Percentiles rank a stretch among this genome's conserved stretches.
These are phyloP conservation scores for Ceratocystis papillata DNA, from an alignment of 2,329 filamentous ascomycete genomes.

Conservation along the genomic window DNA sequence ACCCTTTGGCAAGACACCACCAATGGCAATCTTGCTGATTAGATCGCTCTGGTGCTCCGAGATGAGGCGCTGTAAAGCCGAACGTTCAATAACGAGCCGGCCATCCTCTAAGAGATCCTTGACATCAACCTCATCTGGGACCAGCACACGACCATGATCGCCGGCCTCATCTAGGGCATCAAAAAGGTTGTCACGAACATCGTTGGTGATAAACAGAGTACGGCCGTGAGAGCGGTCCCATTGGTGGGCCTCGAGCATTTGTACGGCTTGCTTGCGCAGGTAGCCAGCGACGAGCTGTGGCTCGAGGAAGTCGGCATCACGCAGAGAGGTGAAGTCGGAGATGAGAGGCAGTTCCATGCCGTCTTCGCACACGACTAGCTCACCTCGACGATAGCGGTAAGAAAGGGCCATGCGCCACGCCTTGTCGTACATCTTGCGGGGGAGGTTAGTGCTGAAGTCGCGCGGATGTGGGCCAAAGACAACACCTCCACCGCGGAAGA, in stretches of 20 bases:
- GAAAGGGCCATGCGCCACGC: conserved; percentile 91
- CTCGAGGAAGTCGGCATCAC: conserved; percentile 27
- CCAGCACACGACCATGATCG: conserved; percentile 57
- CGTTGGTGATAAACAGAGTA: conserved; percentile 62
- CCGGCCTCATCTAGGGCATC: conserved; percentile 53
- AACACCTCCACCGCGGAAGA: conserved; percentile 76
- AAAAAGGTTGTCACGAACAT: conserved; percentile 51
- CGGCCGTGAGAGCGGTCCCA: conserved; percentile 58
- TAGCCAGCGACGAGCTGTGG: conserved; percentile 43
- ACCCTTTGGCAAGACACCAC: conserved; percentile 2
- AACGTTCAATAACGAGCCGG: conserved; percentile 75
- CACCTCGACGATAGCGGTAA: conserved; percentile 77
- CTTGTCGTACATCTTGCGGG: conserved; percentile 84
- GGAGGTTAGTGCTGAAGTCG: conserved; percentile 77
- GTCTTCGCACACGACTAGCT: conserved; percentile 76
- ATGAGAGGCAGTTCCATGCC: conserved; percentile 56
- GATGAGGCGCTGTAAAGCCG: conserved; percentile 66
- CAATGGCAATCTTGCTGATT: conserved; percentile 24
- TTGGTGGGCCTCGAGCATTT: conserved; percentile 59
- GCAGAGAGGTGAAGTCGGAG: conserved; percentile 38
- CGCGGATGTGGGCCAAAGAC: conserved; percentile 81
- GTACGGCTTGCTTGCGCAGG: conserved; percentile 49
- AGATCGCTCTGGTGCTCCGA: conserved; percentile 60
- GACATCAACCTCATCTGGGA: conserved; percentile 75
- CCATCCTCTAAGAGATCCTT: conserved; percentile 84